These are phyloP conservation scores for Ganoderma leucocontextum DNA, from an alignment of 1,284 basidiomycete species.

Conservation along the genomic window DNA sequence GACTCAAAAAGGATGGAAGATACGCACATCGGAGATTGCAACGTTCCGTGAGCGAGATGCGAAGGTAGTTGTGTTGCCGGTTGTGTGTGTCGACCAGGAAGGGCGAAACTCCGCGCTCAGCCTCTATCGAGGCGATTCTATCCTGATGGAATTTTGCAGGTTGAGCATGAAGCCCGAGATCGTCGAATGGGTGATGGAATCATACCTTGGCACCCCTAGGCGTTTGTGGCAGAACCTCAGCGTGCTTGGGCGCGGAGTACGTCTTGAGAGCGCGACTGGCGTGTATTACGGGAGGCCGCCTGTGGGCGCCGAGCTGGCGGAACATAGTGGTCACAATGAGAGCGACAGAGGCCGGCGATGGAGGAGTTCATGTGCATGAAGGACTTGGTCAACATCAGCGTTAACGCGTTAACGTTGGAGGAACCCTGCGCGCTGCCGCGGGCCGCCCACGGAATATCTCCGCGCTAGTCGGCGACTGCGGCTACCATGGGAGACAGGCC, in stretches of 20 bases:
- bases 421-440: not conserved
- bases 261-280: slow-evolving; percentile 23
- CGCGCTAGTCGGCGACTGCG: slow-evolving; percentile 10
- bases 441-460: not conserved
- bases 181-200: slow-evolving; percentile 3
- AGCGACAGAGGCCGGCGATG: slow-evolving; percentile 10
- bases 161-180: slow-evolving; percentile 1
- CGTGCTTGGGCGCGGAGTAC: slow-evolving; percentile 17
- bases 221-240: slow-evolving; percentile 21
- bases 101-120: slow-evolving; percentile 53
- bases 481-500: slow-evolving; percentile 14
- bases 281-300: not conserved
- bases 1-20: not conserved
- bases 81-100: slow-evolving; percentile 73
- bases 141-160: slow-evolving; percentile 24
- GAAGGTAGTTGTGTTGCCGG: slow-evolving; percentile 82
- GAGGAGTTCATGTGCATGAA: slow-evolving; percentile 1
- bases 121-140: slow-evolving; percentile 61
- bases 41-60: slow-evolving; percentile 86
- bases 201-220: slow-evolving; percentile 27
- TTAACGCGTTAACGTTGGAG: no score
- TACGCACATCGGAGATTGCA: slow-evolving; percentile 86
- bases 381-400: slow-evolving; percentile 10
- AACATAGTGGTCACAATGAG: slow-evolving; percentile 25
- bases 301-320: not conserved